A percentile compares a stretch with the other conserved stretches of the same genome.
These are phyloP conservation scores for Ceriops zippeliana DNA, from an alignment of 345 rosid species.

Conservation along the genomic window DNA sequence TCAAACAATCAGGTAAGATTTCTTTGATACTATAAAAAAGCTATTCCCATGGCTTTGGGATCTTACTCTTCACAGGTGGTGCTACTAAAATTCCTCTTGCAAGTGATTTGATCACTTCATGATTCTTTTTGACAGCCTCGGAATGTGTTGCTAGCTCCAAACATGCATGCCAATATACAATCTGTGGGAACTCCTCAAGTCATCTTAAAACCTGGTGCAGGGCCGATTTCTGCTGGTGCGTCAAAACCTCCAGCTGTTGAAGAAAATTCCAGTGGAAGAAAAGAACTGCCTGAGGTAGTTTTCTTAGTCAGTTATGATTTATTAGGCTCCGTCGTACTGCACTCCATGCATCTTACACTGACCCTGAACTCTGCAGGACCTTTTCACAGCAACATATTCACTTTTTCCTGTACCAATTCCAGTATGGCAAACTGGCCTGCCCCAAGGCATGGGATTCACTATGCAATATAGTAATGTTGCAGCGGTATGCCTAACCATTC, in stretches of 20 bases:
- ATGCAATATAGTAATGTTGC: constrained; percentile 57
- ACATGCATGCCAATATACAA: constrained; percentile 44
- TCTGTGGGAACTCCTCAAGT: constrained; percentile 41
- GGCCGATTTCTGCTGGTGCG: constrained; percentile 26
- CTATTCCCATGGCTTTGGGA: too few relatives aligned
- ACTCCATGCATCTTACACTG: not conserved
- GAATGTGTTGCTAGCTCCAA: constrained; percentile 41
- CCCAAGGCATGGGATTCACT: constrained; percentile 53
- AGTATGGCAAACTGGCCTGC: constrained; percentile 76
- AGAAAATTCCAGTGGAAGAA: constrained; percentile 52
- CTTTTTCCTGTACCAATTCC: constrained; percentile 47
- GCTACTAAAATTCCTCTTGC: too few relatives aligned
- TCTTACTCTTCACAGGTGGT: too few relatives aligned
- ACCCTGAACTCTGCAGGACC: constrained; percentile 52
- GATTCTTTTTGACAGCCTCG: constrained; percentile 45
- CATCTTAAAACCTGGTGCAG: constrained; percentile 30
- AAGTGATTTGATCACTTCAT: constrained; percentile 8
- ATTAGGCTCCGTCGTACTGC: not conserved
- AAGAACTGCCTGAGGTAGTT: constrained; percentile 73
- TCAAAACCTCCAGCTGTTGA: constrained; percentile 41
- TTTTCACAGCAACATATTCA: constrained; percentile 59
- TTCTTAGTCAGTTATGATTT: not conserved
- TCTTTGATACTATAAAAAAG: not conserved
- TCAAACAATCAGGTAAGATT: constrained; percentile 55
- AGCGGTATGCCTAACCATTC: constrained; percentile 38